phyloP scores from a whole-genome alignment of 768 basidiomycete genomes.

The Suillus fuscotomentosus region DNA sequence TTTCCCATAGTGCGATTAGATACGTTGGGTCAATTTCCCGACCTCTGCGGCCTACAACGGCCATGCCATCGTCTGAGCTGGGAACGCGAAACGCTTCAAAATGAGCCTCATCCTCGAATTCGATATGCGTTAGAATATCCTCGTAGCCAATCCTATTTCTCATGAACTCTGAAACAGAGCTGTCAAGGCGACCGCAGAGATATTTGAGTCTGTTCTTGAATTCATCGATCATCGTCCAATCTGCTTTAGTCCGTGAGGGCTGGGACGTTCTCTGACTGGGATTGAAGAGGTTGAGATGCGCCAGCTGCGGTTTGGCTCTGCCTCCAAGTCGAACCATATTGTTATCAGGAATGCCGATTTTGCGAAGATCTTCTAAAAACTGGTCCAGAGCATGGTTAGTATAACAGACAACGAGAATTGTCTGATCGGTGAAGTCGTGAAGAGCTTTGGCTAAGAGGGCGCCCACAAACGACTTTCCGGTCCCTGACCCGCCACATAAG shows the following conservation, averaged over 20 bases:
- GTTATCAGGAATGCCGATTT: constrained; percentile 48
- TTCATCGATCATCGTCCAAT: constrained; percentile 39
- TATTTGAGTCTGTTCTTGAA: constrained; percentile 20
- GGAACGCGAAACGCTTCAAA: constrained; percentile 42
- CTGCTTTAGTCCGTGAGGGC: constrained; percentile 18
- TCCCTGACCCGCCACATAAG: constrained; percentile 37
- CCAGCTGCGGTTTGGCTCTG: constrained; percentile 47
- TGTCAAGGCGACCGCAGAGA: constrained; percentile 18
- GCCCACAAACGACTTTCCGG: constrained; percentile 67
- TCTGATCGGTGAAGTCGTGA: constrained; percentile 41
- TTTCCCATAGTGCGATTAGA: constrained; percentile 43
- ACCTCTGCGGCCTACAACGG: constrained; percentile 37
- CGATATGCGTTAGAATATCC: constrained; percentile 42
- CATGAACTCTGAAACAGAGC: constrained; percentile 26
- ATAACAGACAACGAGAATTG: constrained; percentile 60
- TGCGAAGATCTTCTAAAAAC: constrained; percentile 54
- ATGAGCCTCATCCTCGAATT: constrained; percentile 45
- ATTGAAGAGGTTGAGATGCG: constrained; percentile 38
- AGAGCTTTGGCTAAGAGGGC: constrained; percentile 54
- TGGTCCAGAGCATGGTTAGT: constrained; percentile 69
- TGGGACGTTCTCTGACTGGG: constrained; percentile 26
- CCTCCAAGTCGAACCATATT: constrained; percentile 52
- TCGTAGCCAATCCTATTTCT: constrained; percentile 9
- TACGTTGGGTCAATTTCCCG: constrained; percentile 32
- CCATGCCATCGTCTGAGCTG: constrained; percentile 38